Evolutionary conservation across 176 grass and related monocot genomes (phyloP).

Genomic region (Cenchrus fungigraminus): DNA sequence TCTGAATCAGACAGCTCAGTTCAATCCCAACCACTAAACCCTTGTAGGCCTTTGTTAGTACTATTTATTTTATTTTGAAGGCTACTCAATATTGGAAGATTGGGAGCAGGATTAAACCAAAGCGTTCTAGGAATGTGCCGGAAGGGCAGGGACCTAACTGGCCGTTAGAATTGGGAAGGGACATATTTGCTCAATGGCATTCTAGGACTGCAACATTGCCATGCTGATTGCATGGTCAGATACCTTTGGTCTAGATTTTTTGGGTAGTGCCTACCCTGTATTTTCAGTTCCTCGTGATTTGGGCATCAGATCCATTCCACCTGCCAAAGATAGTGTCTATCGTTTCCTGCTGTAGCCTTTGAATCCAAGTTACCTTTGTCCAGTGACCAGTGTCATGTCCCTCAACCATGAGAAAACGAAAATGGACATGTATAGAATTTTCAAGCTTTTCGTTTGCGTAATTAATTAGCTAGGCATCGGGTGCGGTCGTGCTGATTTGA

Average conservation of each 20-base stretch:
- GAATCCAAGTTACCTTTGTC: slow-evolving; percentile 18
- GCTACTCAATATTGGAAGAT: background rate
- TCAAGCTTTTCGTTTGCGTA: slow-evolving; percentile 9
- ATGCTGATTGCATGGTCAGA: background rate
- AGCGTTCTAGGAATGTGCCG: background rate
- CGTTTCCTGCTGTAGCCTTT: slow-evolving; percentile 7
- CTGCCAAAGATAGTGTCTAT: slow-evolving; percentile 4
- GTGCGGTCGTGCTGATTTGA: slow-evolving; percentile 37
- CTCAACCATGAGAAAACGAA: background rate
- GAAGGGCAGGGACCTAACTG: background rate
- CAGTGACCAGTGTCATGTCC: background rate
- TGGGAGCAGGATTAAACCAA: background rate
- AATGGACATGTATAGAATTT: background rate
- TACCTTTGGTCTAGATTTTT: no score
- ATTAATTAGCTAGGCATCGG: background rate
- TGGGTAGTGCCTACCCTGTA: background rate
- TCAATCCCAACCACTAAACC: slow-evolving; percentile 7
- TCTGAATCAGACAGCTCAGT: background rate
- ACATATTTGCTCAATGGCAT: background rate
- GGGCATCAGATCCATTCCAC: background rate
- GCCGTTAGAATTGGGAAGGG: background rate
- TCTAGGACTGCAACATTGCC: background rate
- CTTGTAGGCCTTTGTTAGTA: slow-evolving; percentile 8
- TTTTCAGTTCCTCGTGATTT: background rate
- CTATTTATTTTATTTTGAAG: background rate